Base-by-base conservation (phyloP, 2,329 filamentous ascomycete species). In the Cladosporium sp. region DNA sequence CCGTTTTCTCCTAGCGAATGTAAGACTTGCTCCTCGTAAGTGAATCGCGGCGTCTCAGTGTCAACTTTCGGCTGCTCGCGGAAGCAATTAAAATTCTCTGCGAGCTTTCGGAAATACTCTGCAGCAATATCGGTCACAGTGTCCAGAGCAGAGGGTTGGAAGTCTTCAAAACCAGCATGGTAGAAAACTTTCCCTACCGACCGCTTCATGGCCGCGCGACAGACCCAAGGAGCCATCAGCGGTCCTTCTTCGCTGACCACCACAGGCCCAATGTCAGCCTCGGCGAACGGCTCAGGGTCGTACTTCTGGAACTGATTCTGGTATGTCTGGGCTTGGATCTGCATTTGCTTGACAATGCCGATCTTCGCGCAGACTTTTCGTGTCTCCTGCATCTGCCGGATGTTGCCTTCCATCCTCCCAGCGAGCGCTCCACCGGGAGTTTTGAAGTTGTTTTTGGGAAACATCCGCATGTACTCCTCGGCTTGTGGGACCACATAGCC, bases 281-380 rank as follows among this genome's bases (percentile, higher is more conserved):
- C 93, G 15, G 85, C 73, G 56, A 99, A 96, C 0, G 89, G 88
- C 64, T 92, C 86, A 1, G 88, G 88, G 56, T 96, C 89, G 65
- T 95, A 96, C 71, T 96, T 96, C 57, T 92, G 90, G 62, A 99
- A 99, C 68, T 99, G 93, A 64, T 99, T 99, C 64, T 91, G 88
- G 66, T 99, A 99, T 66, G 95, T 88, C 87, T 93, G 60, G 45
- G 90, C 89, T 68, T 99, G 93, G 48, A 97, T 83, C 71, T 99
- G 93, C 93, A 99, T 99, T 73, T 99, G 93, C 74, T 97, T 99
- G 67, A 99, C 93, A 55, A 99, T 89, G 43, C 89, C 86, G 66
- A 99, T 96, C 72, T 97, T 99, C 9, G 90, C 90, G 62, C 90
- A 95, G 24, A 99, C 80, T 66, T 96, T 97, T 59, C 93, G 81